A percentile compares a stretch with the other conserved stretches of the same genome.
phyloP scores from a whole-genome alignment of 2,329 filamentous ascomycete species.

The Xylariomycetidae sp. region DNA sequence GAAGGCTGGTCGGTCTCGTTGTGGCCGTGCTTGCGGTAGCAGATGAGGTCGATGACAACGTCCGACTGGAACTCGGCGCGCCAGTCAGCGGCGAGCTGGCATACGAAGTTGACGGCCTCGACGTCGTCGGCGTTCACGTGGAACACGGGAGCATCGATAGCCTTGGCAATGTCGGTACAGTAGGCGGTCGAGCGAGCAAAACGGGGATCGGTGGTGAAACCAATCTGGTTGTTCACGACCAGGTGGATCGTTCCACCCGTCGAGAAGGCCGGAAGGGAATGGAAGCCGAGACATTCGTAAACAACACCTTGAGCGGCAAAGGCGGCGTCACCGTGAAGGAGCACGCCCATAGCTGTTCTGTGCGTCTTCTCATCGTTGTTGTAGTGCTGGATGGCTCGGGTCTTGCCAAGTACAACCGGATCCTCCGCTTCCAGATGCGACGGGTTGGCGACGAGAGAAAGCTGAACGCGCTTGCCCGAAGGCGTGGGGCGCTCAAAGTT shows the following conservation, averaged over 20 bases:
- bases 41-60: constrained; percentile 95
- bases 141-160: constrained; percentile 96
- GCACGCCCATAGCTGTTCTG: constrained; percentile 85
- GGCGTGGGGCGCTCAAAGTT: constrained; percentile 99
- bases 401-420: constrained; percentile 95
- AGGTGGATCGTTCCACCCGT: constrained; percentile 96
- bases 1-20: constrained; percentile 99
- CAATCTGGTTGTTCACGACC: constrained; percentile 99
- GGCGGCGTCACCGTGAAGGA: constrained; percentile 95
- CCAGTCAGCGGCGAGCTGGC: constrained; percentile 95
- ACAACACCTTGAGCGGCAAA: constrained; percentile 96
- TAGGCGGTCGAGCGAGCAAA: constrained; percentile 97
- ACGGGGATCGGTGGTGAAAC: constrained; percentile 96
- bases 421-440: constrained; percentile 98
- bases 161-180: constrained; percentile 98
- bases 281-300: constrained; percentile 97
- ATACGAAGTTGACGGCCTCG: constrained; percentile 96
- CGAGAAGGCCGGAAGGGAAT: constrained; percentile 90
- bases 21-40: constrained; percentile 98
- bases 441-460: constrained; percentile 95
- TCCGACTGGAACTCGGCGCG: constrained; percentile 98
- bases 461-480: constrained; percentile 97
- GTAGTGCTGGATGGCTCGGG: constrained; percentile 96
- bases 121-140: constrained; percentile 99
- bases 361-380: constrained; percentile 93